A percentile compares a stretch with the other conserved stretches of the same genome.
phyloP scores from a whole-genome alignment of 164 flowering plant genomes.

The Tinospora cordifolia region DNA sequence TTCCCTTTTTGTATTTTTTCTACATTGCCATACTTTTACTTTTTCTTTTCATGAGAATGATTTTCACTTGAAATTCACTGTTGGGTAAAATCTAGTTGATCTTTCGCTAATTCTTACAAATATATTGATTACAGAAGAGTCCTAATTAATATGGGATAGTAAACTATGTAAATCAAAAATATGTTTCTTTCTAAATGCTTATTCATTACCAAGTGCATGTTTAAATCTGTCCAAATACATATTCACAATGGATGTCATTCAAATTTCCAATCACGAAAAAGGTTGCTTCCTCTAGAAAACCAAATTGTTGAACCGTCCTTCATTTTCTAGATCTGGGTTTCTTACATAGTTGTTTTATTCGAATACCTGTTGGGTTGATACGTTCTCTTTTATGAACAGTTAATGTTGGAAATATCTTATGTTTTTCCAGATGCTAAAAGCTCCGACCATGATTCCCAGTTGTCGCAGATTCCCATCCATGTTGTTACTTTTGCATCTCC shows the following conservation, averaged over 20 bases:
- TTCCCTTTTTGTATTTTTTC: no score
- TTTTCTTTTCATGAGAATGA: no score
- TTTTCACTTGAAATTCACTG: no score
- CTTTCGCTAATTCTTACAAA: no score
- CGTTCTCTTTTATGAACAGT: not conserved
- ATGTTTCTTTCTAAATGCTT: not conserved
- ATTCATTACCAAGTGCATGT: not conserved
- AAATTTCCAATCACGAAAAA: not conserved
- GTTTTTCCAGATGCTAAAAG: slow-evolving; percentile 29
- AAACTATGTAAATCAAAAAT: not conserved
- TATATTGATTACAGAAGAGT: no score
- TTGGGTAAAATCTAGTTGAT: no score
- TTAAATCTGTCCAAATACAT: not conserved
- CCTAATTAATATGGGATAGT: not conserved
- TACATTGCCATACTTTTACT: no score
- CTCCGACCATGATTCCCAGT: slow-evolving; percentile 22
- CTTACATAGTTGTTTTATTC: not conserved
- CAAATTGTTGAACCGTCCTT: not conserved
- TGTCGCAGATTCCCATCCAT: slow-evolving; percentile 38
- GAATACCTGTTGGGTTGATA: not conserved
- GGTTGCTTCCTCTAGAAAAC: not conserved
- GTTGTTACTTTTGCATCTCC: slow-evolving; percentile 62
- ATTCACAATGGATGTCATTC: not conserved
- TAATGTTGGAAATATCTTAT: not conserved
- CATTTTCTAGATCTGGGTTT: not conserved